phyloP scores from a whole-genome alignment of 192 early-diverging fungal species.

The Dissophora globulifera region DNA sequence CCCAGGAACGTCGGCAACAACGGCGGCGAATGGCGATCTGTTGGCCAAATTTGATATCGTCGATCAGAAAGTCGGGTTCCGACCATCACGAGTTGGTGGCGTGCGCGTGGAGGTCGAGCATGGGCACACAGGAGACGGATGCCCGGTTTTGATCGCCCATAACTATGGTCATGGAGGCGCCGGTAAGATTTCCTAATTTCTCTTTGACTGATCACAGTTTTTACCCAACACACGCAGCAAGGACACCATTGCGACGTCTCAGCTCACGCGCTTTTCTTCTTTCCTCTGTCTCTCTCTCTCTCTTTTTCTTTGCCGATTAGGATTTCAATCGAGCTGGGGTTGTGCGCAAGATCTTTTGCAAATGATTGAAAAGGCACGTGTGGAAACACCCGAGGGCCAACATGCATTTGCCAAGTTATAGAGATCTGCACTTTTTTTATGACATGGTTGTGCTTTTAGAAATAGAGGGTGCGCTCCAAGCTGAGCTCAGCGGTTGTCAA shows the following conservation, averaged over 20 bases:
- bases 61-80: slow-evolving; percentile 63
- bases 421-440: no score
- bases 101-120: slow-evolving; percentile 66
- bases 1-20: slow-evolving; percentile 46
- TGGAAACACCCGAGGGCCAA: neutral
- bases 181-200: slow-evolving; percentile 47
- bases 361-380: slow-evolving; percentile 48
- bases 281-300: no score
- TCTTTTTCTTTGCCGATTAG: slow-evolving; percentile 13
- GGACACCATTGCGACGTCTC: no score
- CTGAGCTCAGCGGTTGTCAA: slow-evolving; percentile 39
- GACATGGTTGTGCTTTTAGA: no score
- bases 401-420: slow-evolving; percentile 16
- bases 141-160: slow-evolving; percentile 59
- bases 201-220: neutral
- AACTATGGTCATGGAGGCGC: slow-evolving; percentile 73
- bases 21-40: slow-evolving; percentile 20
- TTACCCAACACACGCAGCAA: neutral
- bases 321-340: slow-evolving; percentile 73
- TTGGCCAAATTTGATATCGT: slow-evolving; percentile 52
- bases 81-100: slow-evolving; percentile 61
- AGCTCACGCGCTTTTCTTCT: no score
- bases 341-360: slow-evolving; percentile 51
- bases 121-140: slow-evolving; percentile 37
- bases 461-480: neutral